phyloP scores from a whole-genome alignment of 2,329 filamentous ascomycete species.

The Penicillium freii region DNA sequence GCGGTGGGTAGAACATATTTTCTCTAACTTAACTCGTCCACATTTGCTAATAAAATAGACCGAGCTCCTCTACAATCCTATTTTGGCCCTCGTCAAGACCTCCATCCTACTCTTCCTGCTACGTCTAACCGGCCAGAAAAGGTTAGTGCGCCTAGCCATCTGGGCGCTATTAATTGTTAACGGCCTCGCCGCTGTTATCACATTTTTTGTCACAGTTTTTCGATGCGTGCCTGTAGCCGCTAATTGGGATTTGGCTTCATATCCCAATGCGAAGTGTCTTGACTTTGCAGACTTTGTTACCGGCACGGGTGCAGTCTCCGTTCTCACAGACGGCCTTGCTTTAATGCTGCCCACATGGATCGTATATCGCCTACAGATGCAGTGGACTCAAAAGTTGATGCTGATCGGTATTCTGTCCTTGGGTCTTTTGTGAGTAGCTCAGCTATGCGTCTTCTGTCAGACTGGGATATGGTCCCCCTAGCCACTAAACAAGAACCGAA shows the following conservation, averaged over 20 bases:
- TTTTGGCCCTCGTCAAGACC: conserved; percentile 10
- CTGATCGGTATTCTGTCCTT: conserved; percentile 11
- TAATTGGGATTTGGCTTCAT: conserved; percentile 5
- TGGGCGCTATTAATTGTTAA: conserved; percentile 8
- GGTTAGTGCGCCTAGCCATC: conserved; percentile 1
- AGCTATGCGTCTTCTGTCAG: no score
- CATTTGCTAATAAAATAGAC: background rate
- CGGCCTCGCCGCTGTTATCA: background rate
- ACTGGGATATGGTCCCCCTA: no score
- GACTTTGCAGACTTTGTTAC: conserved; percentile 12
- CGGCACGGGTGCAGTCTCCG: conserved; percentile 6
- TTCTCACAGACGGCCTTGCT: conserved; percentile 6
- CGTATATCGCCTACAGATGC: conserved; percentile 10
- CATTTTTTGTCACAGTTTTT: conserved; percentile 8
- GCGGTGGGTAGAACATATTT: conserved; percentile 2
- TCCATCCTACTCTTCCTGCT: conserved; percentile 10
- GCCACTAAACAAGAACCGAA: no score
- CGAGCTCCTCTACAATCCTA: conserved; percentile 10
- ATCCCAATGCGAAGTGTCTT: conserved; percentile 5
- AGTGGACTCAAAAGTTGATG: conserved; percentile 9
- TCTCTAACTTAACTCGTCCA: background rate
- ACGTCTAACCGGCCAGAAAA: conserved; percentile 10
- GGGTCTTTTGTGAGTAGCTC: conserved; percentile 8
- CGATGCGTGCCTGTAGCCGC: conserved; percentile 5
- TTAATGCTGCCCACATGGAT: conserved; percentile 9